These are phyloP conservation scores for Przewalskia tangutica DNA, from an alignment of 257 asterid species.

Conservation along the genomic window DNA sequence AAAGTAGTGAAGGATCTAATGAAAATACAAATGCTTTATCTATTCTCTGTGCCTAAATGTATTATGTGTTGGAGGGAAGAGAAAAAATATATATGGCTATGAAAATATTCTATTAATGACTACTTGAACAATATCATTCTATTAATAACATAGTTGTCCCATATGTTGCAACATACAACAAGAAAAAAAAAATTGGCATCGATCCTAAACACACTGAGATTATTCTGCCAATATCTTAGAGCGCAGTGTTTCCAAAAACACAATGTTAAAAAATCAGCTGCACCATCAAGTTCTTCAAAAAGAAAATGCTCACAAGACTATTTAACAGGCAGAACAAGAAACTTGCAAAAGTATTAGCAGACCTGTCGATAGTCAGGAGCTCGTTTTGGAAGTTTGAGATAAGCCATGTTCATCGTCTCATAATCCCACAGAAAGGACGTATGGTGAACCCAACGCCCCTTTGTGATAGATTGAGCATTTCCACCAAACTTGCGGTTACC, in stretches of 20 bases:
- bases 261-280: neutral
- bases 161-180: neutral
- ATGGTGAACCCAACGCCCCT: conserved; percentile 83
- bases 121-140: neutral
- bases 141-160: neutral
- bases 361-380: conserved; percentile 85
- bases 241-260: neutral
- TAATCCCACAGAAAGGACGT: conserved; percentile 93
- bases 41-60: neutral
- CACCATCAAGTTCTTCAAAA: neutral
- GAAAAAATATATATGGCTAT: neutral
- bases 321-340: neutral
- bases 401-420: conserved; percentile 56
- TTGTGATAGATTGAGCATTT: conserved; percentile 87
- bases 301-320: neutral
- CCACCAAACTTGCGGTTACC: conserved; percentile 85
- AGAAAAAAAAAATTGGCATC: neutral
- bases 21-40: neutral
- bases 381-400: conserved; percentile 67
- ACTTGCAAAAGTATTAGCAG: neutral
- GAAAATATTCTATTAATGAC: neutral
- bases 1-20: neutral
- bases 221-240: neutral
- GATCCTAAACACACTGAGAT: neutral
- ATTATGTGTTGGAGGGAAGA: neutral